Evolutionary conservation across 192 early-diverging fungal genomes (phyloP).

Genomic region (Coemansia sp.): DNA sequence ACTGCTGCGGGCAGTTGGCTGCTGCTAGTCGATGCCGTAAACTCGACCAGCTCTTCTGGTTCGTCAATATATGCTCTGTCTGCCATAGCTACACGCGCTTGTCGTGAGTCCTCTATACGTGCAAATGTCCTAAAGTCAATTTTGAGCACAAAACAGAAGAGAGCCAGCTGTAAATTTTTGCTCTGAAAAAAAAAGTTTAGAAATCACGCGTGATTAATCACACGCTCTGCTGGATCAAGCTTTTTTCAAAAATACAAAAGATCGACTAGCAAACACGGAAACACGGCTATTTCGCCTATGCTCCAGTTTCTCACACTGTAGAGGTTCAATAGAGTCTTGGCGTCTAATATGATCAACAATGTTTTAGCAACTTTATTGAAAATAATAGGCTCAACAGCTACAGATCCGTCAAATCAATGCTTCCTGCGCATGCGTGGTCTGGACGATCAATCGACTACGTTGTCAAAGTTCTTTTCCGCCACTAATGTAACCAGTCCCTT

Average conservation of each 20-base stretch:
- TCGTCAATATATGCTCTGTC: constrained; percentile 39
- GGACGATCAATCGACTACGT: background rate
- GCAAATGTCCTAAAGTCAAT: background rate
- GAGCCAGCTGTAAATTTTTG: background rate
- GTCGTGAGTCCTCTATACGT: background rate
- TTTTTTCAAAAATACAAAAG: too few species aligned
- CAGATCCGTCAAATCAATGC: too few species aligned
- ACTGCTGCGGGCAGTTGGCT: constrained; percentile 45
- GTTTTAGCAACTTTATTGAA: too few species aligned
- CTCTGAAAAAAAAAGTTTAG: background rate
- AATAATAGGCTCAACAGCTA: too few species aligned
- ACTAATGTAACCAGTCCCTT: background rate
- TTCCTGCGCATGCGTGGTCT: background rate
- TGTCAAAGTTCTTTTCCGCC: too few species aligned
- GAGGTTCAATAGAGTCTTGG: too few species aligned
- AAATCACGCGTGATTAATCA: background rate
- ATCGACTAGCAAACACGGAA: too few species aligned
- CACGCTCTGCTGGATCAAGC: too few species aligned
- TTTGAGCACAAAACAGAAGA: background rate
- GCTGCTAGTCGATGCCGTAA: constrained; percentile 32
- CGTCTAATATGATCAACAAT: too few species aligned
- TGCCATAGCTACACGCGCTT: constrained; percentile 15
- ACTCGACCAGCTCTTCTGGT: constrained; percentile 46
- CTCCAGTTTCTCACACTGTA: too few species aligned
- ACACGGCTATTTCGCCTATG: too few species aligned